Evolutionary conservation across 2,329 filamentous ascomycete genomes (phyloP).

Genomic region (Penicillium expansum): DNA sequence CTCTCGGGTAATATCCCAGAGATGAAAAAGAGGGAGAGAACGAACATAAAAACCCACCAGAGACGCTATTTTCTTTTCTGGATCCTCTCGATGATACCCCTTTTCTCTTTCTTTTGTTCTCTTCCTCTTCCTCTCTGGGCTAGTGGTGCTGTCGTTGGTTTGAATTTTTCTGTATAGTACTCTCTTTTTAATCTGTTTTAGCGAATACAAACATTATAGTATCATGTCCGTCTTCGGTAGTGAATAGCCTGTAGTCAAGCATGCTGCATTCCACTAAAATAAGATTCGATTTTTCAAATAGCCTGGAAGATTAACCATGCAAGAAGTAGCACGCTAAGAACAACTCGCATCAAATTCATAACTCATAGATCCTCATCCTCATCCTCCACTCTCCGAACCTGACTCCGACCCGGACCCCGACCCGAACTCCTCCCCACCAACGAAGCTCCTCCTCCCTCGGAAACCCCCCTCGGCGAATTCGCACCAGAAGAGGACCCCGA

Average conservation of each 20-base stretch:
- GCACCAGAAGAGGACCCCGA: background rate
- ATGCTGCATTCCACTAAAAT: background rate
- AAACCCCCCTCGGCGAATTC: slow-evolving; percentile 8
- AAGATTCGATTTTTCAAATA: background rate
- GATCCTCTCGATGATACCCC: slow-evolving; percentile 19
- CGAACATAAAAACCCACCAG: slow-evolving; percentile 1
- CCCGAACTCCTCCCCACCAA: background rate
- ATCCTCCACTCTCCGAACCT: background rate
- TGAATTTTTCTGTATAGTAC: slow-evolving; percentile 15
- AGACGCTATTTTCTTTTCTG: slow-evolving; percentile 4
- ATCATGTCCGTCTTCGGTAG: background rate
- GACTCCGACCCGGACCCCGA: too few species aligned
- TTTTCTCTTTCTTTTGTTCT: slow-evolving; percentile 1
- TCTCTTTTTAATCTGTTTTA: slow-evolving; percentile 13
- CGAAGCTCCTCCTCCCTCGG: background rate
- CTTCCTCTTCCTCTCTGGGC: slow-evolving; percentile 8
- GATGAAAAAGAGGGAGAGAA: slow-evolving; percentile 3
- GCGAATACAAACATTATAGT: slow-evolving; percentile 13
- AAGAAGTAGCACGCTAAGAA: background rate
- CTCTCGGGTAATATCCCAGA: slow-evolving; percentile 2
- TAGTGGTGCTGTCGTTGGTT: slow-evolving; percentile 5
- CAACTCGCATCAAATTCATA: background rate
- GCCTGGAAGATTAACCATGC: background rate
- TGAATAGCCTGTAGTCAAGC: background rate
- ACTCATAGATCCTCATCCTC: slow-evolving; percentile 4